Evolutionary conservation across 2,329 filamentous ascomycete species (phyloP), one percentile per base, ranked within the genome.

Genomic region (Aurifilum marmelostoma): DNA sequence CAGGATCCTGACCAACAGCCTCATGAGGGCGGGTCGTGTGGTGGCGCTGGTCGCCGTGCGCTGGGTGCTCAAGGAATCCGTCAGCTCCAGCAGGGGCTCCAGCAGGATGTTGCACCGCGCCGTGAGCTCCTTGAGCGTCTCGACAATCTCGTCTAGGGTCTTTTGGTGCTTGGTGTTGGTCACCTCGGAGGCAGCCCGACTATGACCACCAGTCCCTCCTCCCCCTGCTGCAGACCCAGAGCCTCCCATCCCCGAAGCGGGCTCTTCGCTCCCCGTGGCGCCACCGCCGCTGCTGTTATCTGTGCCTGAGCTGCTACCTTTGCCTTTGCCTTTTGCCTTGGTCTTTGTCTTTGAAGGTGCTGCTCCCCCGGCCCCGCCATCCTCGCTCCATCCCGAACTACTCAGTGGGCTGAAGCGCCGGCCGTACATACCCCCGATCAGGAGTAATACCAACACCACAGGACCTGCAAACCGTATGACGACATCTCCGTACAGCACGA

Each of bases 121-220:
- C 0, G 95, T 98, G 74, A 99, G 93, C 73, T 94, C 89, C 78
- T 94, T 93, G 59, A 99, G 82, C 0, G 93, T 97, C 74, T 98
- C 94, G 68, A 99, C 92, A 71, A 99, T 99, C 81, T 99, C 96
- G 78, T 99, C 96, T 65, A 99, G 81, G 64, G 94, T 97, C 83
- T 97, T 97, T 76, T 97, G 93, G 75, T 96, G 92, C 70, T 91
- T 90, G 56, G 90, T 91, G 71, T 86, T 89, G 8, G 86, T 88
- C 21, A 81, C 77, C 74, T 93, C 92, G 84, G 86, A 47, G 79
- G 77, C 27, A 80, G 81, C n/a, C 82, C 77, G 67, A 80, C 78
- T 72, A 86, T 85, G 27, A 71, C 73, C 24, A 71, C 72, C 58
- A 74, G 73, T n/a, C 43, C 43, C 18, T 72, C 73, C n/a, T 70